Conservation (phyloP, 73 alveolate species). For the Effrenium voratum region DNA sequence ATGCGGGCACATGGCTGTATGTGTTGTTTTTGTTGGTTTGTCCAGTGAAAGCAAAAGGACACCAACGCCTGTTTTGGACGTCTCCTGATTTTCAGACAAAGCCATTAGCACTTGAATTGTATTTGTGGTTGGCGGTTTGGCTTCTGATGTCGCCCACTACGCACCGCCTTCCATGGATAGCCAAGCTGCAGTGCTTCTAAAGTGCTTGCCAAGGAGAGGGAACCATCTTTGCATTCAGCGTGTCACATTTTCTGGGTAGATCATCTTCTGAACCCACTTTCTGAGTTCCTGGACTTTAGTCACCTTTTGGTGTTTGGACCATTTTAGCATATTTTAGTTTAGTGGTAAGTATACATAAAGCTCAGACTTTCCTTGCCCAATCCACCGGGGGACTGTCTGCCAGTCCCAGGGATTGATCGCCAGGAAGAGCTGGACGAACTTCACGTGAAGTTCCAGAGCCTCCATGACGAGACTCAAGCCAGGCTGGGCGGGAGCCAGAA, state of each 20-base stretch:
- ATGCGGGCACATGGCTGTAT: too few relatives aligned
- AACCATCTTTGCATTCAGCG: background rate
- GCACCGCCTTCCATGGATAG: background rate
- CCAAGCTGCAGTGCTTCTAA: background rate
- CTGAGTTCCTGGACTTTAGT: background rate
- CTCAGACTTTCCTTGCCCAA: background rate
- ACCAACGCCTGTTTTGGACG: too few relatives aligned
- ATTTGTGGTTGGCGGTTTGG: background rate
- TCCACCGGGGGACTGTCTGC: background rate
- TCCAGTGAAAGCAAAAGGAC: too few relatives aligned
- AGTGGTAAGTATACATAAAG: too few relatives aligned
- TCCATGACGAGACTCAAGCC: constrained; percentile 44
- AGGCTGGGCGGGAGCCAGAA: background rate
- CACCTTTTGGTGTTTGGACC: background rate
- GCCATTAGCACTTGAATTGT: too few relatives aligned
- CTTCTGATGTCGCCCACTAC: background rate
- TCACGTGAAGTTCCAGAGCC: constrained; percentile 28
- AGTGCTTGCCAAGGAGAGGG: background rate
- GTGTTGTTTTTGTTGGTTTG: too few relatives aligned
- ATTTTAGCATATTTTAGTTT: background rate
- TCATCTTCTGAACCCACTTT: too few relatives aligned
- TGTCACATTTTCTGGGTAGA: too few relatives aligned
- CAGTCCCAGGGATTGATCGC: too few relatives aligned
- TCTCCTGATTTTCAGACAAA: too few relatives aligned
- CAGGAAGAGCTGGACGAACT: constrained; percentile 62